phyloP scores from a whole-genome alignment of 1,284 basidiomycete species.

The Ganoderma boninense region DNA sequence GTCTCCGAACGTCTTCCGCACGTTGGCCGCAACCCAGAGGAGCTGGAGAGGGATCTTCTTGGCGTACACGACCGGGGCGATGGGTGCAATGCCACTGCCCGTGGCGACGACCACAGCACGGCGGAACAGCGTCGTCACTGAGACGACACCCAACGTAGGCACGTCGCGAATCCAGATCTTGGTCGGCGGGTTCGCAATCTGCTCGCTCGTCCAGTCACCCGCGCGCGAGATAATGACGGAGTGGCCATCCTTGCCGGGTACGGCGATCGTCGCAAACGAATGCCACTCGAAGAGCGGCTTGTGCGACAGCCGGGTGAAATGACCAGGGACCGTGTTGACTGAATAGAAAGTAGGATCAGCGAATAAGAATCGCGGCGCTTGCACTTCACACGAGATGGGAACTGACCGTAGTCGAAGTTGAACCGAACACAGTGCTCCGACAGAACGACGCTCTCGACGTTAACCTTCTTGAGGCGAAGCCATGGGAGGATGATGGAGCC shows the following conservation, averaged over 20 bases:
- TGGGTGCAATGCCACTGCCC: constrained; percentile 66
- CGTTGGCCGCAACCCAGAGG: constrained; percentile 66
- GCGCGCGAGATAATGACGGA: constrained; percentile 65
- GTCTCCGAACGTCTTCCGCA: constrained; percentile 65
- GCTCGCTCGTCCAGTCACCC: constrained; percentile 64
- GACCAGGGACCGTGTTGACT: constrained; percentile 58
- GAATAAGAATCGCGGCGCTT: too few species aligned
- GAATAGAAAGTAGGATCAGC: background rate
- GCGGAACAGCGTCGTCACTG: constrained; percentile 62
- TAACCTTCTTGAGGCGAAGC: constrained; percentile 59
- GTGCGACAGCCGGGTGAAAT: constrained; percentile 60
- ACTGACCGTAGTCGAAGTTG: constrained; percentile 59
- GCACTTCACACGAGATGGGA: background rate
- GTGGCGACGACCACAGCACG: constrained; percentile 66
- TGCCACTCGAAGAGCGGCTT: constrained; percentile 67
- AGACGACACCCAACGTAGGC: constrained; percentile 62
- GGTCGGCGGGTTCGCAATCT: constrained; percentile 58
- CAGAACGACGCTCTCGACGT: constrained; percentile 58
- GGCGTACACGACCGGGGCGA: constrained; percentile 60
- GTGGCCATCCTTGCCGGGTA: constrained; percentile 59
- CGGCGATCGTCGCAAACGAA: constrained; percentile 62
- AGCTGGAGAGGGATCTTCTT: constrained; percentile 57
- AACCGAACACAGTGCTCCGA: constrained; percentile 63
- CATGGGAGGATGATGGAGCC: constrained; percentile 62
- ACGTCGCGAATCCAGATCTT: constrained; percentile 62